Conservation (phyloP, 2,329 filamentous ascomycete genomes). For the Aureobasidium sp. region DNA sequence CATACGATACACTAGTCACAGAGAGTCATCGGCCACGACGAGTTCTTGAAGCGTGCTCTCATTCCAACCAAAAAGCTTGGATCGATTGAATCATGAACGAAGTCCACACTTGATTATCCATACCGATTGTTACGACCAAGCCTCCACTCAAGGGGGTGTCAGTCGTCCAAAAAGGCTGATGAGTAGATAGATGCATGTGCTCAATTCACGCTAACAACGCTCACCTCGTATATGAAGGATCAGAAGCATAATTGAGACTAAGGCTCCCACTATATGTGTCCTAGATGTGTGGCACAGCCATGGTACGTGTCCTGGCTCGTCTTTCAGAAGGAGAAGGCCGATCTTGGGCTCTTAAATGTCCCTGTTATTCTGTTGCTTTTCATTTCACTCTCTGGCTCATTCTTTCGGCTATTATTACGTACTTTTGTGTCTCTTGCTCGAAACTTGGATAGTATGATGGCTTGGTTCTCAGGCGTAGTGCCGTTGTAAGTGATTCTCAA, state of each 20-base stretch:
- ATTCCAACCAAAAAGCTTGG: not conserved
- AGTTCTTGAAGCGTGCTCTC: not conserved
- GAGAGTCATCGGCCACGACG: too few species aligned
- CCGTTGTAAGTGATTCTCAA: not conserved
- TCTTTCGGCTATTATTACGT: not conserved
- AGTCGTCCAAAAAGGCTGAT: not conserved
- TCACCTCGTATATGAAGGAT: not conserved
- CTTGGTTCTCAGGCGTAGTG: not conserved
- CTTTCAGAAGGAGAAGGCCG: not conserved
- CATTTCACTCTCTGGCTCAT: not conserved
- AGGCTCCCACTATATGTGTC: not conserved
- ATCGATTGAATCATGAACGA: not conserved
- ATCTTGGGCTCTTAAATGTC: not conserved
- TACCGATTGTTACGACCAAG: not conserved
- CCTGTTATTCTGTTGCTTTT: not conserved
- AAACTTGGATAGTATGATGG: not conserved
- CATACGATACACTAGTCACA: not conserved
- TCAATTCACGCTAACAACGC: not conserved
- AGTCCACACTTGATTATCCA: not conserved
- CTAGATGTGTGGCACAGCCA: not conserved
- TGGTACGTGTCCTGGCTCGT: not conserved
- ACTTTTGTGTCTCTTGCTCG: not conserved
- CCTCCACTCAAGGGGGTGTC: not conserved
- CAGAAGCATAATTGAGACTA: not conserved
- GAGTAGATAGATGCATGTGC: not conserved